These are phyloP conservation scores for Daedaleopsis sinensis DNA, from an alignment of 768 basidiomycete species.

Conservation along the genomic window DNA sequence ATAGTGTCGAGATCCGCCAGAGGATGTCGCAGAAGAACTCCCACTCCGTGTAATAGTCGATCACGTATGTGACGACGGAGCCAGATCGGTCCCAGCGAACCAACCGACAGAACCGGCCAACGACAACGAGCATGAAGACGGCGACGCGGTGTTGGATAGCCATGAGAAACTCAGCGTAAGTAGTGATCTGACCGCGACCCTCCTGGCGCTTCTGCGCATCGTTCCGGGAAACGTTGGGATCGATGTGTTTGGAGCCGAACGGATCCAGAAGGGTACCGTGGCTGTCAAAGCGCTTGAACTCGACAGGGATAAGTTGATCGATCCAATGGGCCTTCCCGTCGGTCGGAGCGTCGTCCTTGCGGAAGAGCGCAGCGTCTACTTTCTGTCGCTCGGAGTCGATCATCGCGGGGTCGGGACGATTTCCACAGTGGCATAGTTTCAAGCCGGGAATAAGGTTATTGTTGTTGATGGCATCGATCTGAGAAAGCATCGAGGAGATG, in stretches of 20 bases:
- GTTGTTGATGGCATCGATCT: slow-evolving; percentile 1
- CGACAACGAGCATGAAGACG: slow-evolving; percentile 8
- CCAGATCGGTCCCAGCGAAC: slow-evolving; percentile 15
- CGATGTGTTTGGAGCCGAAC: too few relatives aligned
- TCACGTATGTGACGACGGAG: neutral
- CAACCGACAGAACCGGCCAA: slow-evolving; percentile 1
- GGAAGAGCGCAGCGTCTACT: too few relatives aligned
- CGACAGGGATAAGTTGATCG: slow-evolving; percentile 9
- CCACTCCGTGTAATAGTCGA: slow-evolving; percentile 11
- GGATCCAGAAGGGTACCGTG: neutral
- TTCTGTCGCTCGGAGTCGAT: neutral
- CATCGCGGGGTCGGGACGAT: neutral
- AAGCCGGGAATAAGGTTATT: neutral
- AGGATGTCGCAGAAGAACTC: slow-evolving; percentile 1
- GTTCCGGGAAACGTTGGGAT: neutral
- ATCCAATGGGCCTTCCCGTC: slow-evolving; percentile 13
- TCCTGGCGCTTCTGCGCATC: neutral
- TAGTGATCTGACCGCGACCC: slow-evolving; percentile 5
- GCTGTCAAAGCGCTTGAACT: slow-evolving; percentile 1
- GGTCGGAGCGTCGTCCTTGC: neutral
- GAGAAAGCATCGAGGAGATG: neutral
- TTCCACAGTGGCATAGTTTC: neutral
- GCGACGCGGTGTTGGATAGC: slow-evolving; percentile 9
- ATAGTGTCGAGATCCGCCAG: slow-evolving; percentile 1
- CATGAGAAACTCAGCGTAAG: slow-evolving; percentile 7